Base-by-base conservation (phyloP, 2,329 filamentous ascomycete species). In the Fusarium guadeloupense region DNA sequence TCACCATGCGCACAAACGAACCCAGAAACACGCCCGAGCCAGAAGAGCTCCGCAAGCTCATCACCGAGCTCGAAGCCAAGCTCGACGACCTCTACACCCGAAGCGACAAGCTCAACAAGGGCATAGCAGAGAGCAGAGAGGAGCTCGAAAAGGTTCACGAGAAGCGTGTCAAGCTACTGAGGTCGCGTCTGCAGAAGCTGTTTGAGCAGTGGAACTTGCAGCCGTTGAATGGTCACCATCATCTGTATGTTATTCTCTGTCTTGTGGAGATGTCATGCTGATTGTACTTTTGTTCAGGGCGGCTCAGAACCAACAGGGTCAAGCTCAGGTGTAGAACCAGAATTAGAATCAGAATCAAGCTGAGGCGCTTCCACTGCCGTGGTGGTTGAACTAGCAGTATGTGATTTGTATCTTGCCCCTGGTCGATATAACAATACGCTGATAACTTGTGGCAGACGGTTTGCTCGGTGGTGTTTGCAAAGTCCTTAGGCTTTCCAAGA, bases 191-290 rank as follows among this genome's bases (percentile, higher is more conserved):
- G 3, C 31, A 41, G 13, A 20, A 37, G 21, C 35, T 56, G 14
- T 26, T 56, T 14, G 7, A 35, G 4, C 30, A 57, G 19, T 46
- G 42, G 52, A 40, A 56, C 14, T 20, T 57, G 14, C 35, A 34
- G 12, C 7, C 40, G 17, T 19, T 14, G 4, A 56, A 9, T 25
- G 40, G 13, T 20, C 33, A 55, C 13, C 19, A 21, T 16, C 25
- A 49, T 17, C 25, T 7, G 54, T 57, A 21, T 6, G 51, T 56
- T 16, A n/a, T 12, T 5, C 12, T 2, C 8, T 20, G 6, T 6
- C 20, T 2, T 21, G n/a, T 7, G 34, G 16, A 17, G 10, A 5
- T 13, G 4, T n/a, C n/a, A 13, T 56, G 12, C 30, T 56, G 7
- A 41, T 31, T 9, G 9, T 3, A 17, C 7, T 16, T 33, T 51